phyloP scores from a whole-genome alignment of 176 grass and related monocot genomes.

The Lolium multiflorum region DNA sequence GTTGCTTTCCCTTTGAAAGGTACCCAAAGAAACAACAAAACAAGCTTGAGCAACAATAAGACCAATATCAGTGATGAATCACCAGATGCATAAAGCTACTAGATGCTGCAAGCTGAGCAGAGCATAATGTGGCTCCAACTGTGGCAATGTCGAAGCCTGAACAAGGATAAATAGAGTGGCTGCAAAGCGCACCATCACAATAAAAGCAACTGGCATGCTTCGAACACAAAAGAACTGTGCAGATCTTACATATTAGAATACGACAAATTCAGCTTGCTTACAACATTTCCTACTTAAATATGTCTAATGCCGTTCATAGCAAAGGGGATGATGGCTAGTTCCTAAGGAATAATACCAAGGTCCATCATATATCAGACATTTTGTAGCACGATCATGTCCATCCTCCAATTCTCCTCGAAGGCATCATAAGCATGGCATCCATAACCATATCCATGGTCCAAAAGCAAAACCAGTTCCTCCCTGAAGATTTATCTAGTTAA shows the following conservation, averaged over 20 bases:
- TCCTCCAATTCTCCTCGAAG: background rate
- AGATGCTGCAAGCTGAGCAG: background rate
- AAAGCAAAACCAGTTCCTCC: background rate
- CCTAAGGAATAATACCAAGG: background rate
- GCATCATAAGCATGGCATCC: background rate
- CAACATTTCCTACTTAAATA: background rate
- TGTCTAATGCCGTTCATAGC: background rate
- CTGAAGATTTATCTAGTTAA: background rate
- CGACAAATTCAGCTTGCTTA: background rate
- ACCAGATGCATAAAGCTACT: background rate
- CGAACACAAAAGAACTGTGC: background rate
- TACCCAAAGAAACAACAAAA: no score
- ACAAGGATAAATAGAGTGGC: conserved; percentile 18
- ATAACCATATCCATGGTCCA: background rate
- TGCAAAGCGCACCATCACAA: background rate
- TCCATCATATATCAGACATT: background rate
- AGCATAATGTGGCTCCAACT: background rate
- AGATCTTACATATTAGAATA: background rate
- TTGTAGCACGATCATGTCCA: background rate
- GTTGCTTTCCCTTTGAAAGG: background rate
- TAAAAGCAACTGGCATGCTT: background rate
- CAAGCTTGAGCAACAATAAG: no score
- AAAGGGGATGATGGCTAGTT: background rate
- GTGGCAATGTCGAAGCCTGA: background rate
- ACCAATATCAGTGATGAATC: no score